A percentile compares a stretch with the other conserved stretches of the same genome.
phyloP scores from a whole-genome alignment of 164 flowering plant species.

The Santalum album region DNA sequence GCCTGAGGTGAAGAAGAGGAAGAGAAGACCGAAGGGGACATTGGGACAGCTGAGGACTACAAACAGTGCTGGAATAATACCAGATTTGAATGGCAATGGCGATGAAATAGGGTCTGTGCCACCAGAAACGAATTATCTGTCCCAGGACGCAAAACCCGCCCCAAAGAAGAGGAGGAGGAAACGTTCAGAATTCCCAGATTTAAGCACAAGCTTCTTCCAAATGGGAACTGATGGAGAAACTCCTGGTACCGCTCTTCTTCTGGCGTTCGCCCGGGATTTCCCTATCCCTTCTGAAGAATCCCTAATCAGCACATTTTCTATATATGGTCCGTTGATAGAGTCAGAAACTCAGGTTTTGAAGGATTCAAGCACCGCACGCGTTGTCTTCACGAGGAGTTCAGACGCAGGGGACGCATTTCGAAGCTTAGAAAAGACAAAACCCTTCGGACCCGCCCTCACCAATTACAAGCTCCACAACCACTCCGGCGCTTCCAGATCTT shows the following conservation, averaged over 20 bases:
- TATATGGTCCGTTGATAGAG: conserved; percentile 43
- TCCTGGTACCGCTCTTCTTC: conserved; percentile 26
- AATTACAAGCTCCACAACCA: conserved; percentile 29
- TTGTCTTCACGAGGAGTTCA: conserved; percentile 28
- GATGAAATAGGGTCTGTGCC: conserved; percentile 13
- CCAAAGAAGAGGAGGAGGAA: conserved; percentile 20
- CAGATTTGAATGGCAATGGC: conserved; percentile 35
- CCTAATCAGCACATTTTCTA: conserved; percentile 24
- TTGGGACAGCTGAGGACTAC: not conserved
- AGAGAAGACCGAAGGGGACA: conserved; percentile 20
- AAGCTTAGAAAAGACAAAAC: conserved; percentile 32
- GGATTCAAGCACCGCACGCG: conserved; percentile 27
- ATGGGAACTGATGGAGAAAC: conserved; percentile 14
- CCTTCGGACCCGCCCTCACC: conserved; percentile 34
- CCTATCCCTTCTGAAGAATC: conserved; percentile 40
- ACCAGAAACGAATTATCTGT: conserved; percentile 5
- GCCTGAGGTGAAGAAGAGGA: conserved; percentile 18
- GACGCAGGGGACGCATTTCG: conserved; percentile 48
- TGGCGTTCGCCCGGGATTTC: conserved; percentile 37
- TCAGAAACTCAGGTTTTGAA: conserved; percentile 27
- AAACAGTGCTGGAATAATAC: conserved; percentile 13
- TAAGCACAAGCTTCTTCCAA: conserved; percentile 1
- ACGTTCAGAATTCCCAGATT: not conserved
- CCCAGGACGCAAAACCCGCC: conserved; percentile 11
- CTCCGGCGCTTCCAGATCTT: conserved; percentile 13